These are phyloP conservation scores for Mallotus nudiflorus DNA, from an alignment of 345 rosid species.

Conservation along the genomic window DNA sequence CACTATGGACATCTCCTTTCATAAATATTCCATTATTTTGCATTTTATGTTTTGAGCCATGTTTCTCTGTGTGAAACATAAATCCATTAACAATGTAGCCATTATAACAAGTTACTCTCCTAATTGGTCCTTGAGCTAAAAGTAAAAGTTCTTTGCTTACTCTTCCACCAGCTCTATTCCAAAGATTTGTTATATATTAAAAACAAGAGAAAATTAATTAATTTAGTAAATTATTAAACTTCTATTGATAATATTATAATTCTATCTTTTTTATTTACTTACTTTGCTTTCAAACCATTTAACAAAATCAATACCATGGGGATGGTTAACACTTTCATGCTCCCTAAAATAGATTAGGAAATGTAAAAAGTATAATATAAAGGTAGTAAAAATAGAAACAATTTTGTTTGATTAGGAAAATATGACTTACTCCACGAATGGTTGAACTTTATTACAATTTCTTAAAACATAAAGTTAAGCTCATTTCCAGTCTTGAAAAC, in stretches of 20 bases:
- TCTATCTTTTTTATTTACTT: background rate
- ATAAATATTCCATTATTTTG: background rate
- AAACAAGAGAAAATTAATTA: background rate
- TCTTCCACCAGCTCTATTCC: background rate
- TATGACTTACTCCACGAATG: background rate
- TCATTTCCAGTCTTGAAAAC: background rate
- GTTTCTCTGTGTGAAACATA: background rate
- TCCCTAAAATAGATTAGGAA: background rate
- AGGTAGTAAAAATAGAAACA: background rate
- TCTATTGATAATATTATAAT: background rate
- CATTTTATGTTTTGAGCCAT: background rate
- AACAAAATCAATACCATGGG: background rate
- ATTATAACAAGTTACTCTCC: background rate
- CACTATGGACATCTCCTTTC: background rate
- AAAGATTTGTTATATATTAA: background rate
- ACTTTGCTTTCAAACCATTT: background rate
- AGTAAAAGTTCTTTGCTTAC: background rate
- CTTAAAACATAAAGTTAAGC: background rate
- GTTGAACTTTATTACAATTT: background rate
- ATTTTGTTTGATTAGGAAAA: background rate
- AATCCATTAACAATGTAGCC: background rate
- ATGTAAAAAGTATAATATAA: background rate
- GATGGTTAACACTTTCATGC: background rate
- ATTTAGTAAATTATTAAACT: background rate
- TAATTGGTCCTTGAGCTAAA: background rate